Conservation (phyloP, 495 filamentous ascomycete genomes). For the Aspergillus bridgeri region DNA sequence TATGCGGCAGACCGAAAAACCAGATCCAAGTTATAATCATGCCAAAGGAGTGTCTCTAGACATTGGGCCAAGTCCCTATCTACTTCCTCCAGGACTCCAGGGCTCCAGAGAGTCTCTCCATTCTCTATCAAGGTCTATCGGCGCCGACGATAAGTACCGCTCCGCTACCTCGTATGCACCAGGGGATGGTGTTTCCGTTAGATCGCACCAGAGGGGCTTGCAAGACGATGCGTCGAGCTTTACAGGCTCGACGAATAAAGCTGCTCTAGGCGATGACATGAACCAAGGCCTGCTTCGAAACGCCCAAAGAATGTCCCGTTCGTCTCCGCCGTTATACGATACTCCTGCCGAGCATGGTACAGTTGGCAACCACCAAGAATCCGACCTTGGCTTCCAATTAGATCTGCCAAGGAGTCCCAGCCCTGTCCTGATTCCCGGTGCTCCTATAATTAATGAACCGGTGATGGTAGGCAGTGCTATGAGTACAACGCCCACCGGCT, state of each 20-base stretch:
- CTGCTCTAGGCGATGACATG: conserved; percentile 49
- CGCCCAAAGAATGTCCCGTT: conserved; percentile 63
- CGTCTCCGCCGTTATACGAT: conserved; percentile 50
- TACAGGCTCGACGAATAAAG: conserved; percentile 47
- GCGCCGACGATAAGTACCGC: conserved; percentile 80
- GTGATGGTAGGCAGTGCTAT: not conserved
- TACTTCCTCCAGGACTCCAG: conserved; percentile 78
- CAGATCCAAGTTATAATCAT: conserved; percentile 41
- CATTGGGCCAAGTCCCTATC: conserved; percentile 66
- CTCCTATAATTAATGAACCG: conserved; percentile 12
- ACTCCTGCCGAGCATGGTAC: conserved; percentile 17
- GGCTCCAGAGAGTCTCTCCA: conserved; percentile 80
- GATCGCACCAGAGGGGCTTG: conserved; percentile 45
- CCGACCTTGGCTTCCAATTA: conserved; percentile 20
- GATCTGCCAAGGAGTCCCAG: conserved; percentile 21
- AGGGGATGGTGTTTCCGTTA: conserved; percentile 57
- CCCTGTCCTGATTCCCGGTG: conserved; percentile 16
- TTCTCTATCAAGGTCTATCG: conserved; percentile 71
- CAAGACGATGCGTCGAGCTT: conserved; percentile 63
- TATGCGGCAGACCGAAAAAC: conserved; percentile 50
- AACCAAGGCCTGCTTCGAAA: conserved; percentile 59
- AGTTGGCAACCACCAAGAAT: conserved; percentile 8
- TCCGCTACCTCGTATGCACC: conserved; percentile 58
- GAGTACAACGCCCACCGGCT: not conserved
- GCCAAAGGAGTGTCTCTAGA: conserved; percentile 77